These are phyloP conservation scores for Nicotiana benthamiana DNA, from an alignment of 257 asterid genomes.

Conservation along the genomic window DNA sequence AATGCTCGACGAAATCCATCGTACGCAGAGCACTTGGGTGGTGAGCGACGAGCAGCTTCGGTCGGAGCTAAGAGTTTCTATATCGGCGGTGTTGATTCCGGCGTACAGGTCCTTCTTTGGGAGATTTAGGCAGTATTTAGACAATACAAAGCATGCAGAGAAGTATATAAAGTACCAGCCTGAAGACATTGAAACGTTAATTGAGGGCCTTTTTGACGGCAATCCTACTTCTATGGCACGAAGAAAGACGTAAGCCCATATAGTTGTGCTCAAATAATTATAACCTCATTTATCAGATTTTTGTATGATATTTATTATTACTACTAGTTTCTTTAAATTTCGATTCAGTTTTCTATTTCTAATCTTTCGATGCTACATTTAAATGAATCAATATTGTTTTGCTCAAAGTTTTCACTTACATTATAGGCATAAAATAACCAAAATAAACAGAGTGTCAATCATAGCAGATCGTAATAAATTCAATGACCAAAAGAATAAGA, in stretches of 20 bases:
- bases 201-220: constrained; percentile 75
- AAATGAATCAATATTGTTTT: no score
- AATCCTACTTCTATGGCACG: constrained; percentile 52
- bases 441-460: no score
- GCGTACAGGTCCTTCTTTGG: constrained; percentile 79
- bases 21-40: constrained; percentile 67
- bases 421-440: no score
- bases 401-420: no score
- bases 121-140: constrained; percentile 59
- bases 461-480: no score
- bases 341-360: neutral
- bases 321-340: neutral
- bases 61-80: constrained; percentile 73
- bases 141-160: constrained; percentile 44
- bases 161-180: constrained; percentile 80
- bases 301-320: neutral
- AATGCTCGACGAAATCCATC: constrained; percentile 58
- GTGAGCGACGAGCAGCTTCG: constrained; percentile 87
- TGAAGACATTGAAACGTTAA: constrained; percentile 66
- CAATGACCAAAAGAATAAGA: no score
- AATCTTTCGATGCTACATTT: neutral
- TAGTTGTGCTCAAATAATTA: neutral
- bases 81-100: constrained; percentile 68
- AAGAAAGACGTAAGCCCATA: constrained; percentile 32
- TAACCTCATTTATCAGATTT: neutral